Evolutionary conservation across 345 rosid genomes (phyloP).

Genomic region (Laguncularia racemosa): DNA sequence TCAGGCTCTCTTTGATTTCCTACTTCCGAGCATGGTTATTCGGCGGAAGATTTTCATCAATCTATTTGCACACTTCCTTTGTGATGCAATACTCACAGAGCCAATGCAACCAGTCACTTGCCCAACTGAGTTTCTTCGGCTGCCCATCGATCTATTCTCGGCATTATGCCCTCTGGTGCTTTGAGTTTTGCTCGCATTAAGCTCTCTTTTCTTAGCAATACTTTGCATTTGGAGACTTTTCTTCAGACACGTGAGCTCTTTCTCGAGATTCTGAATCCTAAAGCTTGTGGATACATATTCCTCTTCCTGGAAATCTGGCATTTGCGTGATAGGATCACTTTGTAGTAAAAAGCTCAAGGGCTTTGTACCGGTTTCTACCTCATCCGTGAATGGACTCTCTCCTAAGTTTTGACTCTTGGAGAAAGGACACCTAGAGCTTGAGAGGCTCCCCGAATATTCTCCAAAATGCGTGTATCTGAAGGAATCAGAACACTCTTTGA

Average conservation of each 20-base stretch:
- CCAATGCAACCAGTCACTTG: constrained; percentile 47
- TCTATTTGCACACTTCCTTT: constrained; percentile 43
- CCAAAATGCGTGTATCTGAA: constrained; percentile 35
- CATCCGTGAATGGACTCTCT: constrained; percentile 48
- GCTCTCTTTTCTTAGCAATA: constrained; percentile 21
- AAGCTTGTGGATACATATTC: constrained; percentile 65
- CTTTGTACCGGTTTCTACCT: constrained; percentile 27
- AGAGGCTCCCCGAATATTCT: constrained; percentile 44
- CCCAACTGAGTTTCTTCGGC: constrained; percentile 42
- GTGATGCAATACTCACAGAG: constrained; percentile 47
- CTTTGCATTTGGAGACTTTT: constrained; percentile 37
- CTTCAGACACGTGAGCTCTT: constrained; percentile 53
- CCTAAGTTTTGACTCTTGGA: constrained; percentile 34
- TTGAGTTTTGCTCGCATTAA: constrained; percentile 19
- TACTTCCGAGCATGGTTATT: constrained; percentile 34
- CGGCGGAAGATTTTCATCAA: constrained; percentile 28
- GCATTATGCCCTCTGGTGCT: constrained; percentile 18
- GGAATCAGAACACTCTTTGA: constrained; percentile 67
- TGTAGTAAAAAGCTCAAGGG: constrained; percentile 33
- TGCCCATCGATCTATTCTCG: constrained; percentile 39
- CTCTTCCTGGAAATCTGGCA: constrained; percentile 27
- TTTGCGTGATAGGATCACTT: constrained; percentile 27
- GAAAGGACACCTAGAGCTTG: constrained; percentile 54
- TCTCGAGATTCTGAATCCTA: constrained; percentile 67
- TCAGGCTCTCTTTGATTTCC: constrained; percentile 33